Base-by-base conservation (phyloP, 129 eudicot species). In the Lactuca saligna region DNA sequence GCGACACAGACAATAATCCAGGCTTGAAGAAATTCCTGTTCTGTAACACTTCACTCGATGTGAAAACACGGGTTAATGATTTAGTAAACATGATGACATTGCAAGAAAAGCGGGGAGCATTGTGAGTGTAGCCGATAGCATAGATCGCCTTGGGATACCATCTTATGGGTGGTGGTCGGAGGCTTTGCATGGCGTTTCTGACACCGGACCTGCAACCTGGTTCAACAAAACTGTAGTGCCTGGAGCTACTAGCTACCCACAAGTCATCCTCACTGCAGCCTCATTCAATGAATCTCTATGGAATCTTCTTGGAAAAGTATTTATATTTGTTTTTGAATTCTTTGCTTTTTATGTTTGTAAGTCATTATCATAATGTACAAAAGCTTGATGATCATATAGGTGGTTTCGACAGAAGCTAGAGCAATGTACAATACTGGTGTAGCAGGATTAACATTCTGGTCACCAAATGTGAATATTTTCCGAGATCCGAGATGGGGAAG, bases 401-500 rank as follows among this genome's bases (percentile, higher is more conserved):
- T 85, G 60, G 90, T 88, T 29, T 88, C 95, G 14, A 82, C 82
- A 4, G 95, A 88, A 69, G 95, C 95, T 8, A 77, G 95, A 71
- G 91, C 95, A 68, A 88, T 88, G 95, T 75, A 88, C 82, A 88
- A 88, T 57, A 83, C 70, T 6, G 95, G 91, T 7, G 48, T 80
- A 34, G 82, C 91, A 0, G 91, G 91, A 42, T 53, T 88, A 49
- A 88, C 95, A 61, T 88, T 20, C 65, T 88, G 95, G 95, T 77
- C 86, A 11, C 95, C 95, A 17, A 88, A 88, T 57, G 75, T 88
- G 10, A 88, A 88, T 73, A 85, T 88, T 7, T 82, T 80, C 15
- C 80, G 95, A 17, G 95, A 88, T 60, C 95, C 95, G 14, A 82
- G 95, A 48, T 88, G 95, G 95, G 95, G 95, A 54, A 76, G 95